Evolutionary conservation across 805 yeast species (phyloP).

Genomic region (Blastobotrys chiropterorum): DNA sequence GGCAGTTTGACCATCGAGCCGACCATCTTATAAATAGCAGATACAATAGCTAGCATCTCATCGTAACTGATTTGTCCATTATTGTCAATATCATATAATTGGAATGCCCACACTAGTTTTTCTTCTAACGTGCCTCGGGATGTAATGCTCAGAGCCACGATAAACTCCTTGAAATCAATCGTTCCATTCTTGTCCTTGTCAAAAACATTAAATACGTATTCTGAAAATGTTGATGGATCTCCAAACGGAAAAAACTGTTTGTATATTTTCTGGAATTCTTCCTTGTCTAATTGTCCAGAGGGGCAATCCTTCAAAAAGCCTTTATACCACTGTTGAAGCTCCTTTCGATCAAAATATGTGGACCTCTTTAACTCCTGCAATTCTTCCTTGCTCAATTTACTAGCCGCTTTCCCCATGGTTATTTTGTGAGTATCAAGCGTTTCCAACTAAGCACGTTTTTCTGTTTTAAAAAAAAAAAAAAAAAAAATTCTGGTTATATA

Average conservation of each 20-base stretch:
- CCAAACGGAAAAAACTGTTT: conserved; percentile 98
- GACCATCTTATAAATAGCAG: conserved; percentile 88
- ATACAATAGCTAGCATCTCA: conserved; percentile 74
- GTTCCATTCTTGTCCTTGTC: conserved; percentile 75
- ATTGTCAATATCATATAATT: conserved; percentile 73
- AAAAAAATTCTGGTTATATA: too few species aligned
- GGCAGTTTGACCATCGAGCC: conserved; percentile 88
- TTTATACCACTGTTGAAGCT: conserved; percentile 97
- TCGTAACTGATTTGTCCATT: conserved; percentile 70
- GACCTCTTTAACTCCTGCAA: conserved; percentile 72
- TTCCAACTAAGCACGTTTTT: too few species aligned
- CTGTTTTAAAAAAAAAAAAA: too few species aligned
- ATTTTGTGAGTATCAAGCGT: too few species aligned
- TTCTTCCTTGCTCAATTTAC: conserved; percentile 88
- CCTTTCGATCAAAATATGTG: conserved; percentile 88
- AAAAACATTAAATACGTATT: conserved; percentile 80
- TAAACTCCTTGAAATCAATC: conserved; percentile 89
- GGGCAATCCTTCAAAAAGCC: conserved; percentile 95
- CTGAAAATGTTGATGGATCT: conserved; percentile 87
- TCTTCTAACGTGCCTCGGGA: conserved; percentile 82
- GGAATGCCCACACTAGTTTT: conserved; percentile 84
- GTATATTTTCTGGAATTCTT: conserved; percentile 86
- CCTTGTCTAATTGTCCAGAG: conserved; percentile 75
- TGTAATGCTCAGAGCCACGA: conserved; percentile 78
- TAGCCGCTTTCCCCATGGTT: conserved; percentile 91